A percentile compares a stretch with the other conserved stretches of the same genome.
phyloP scores from a whole-genome alignment of 352 stramenopile species.

The Globisporangium yorkense region DNA sequence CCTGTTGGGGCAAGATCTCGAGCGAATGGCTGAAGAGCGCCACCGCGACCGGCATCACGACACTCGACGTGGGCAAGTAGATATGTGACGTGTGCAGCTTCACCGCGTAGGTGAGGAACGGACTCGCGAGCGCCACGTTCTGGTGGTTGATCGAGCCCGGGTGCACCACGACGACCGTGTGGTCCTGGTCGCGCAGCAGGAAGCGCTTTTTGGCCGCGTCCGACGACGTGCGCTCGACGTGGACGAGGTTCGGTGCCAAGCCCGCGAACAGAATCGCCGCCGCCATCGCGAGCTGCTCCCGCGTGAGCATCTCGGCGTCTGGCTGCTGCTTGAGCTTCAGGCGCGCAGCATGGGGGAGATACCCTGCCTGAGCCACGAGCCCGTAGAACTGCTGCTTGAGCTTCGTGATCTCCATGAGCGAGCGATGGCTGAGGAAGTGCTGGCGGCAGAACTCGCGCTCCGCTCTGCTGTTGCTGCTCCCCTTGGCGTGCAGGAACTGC shows the following conservation, averaged over 20 bases:
- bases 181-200: conserved; percentile 40
- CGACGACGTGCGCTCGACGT: conserved; percentile 33
- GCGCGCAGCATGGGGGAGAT: conserved; percentile 19
- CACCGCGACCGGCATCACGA: conserved; percentile 55
- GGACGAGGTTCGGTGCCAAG: conserved; percentile 91
- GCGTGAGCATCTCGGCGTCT: conserved; percentile 25
- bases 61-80: conserved; percentile 61
- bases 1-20: conserved; percentile 39
- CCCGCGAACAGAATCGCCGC: conserved; percentile 67
- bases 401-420: conserved; percentile 57
- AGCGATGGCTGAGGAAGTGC: conserved; percentile 54
- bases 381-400: conserved; percentile 73
- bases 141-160: conserved; percentile 76
- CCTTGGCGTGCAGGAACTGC: conserved; percentile 11
- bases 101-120: conserved; percentile 70
- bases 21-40: conserved; percentile 68
- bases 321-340: not conserved
- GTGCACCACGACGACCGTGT: conserved; percentile 51
- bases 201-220: conserved; percentile 24
- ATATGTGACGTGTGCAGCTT: conserved; percentile 84
- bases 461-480: conserved; percentile 18
- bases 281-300: conserved; percentile 49
- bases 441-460: conserved; percentile 67
- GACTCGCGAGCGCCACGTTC: conserved; percentile 35
- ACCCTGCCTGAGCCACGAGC: conserved; percentile 64